phyloP scores from a whole-genome alignment of 2,329 filamentous ascomycete species.

The Leptographium flavum region DNA sequence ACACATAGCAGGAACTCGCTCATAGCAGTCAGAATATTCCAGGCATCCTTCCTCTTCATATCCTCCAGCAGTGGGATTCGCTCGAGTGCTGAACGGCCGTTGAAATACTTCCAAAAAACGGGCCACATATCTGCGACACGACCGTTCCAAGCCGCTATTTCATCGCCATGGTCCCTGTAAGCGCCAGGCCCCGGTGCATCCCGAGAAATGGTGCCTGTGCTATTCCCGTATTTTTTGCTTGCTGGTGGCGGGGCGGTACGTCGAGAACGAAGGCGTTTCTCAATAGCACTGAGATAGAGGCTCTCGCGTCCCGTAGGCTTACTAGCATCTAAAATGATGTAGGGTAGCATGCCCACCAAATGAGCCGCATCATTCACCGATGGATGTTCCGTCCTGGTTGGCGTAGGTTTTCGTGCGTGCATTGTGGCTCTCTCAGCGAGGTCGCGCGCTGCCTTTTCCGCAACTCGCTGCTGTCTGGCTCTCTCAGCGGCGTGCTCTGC shows the following conservation, averaged over 20 bases:
- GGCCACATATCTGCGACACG: constrained; percentile 56
- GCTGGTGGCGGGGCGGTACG: constrained; percentile 6
- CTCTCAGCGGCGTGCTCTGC: constrained; percentile 44
- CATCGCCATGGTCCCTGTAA: neutral
- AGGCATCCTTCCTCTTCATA: constrained; percentile 72
- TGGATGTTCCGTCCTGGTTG: constrained; percentile 37
- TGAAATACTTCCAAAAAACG: constrained; percentile 69
- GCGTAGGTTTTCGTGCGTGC: constrained; percentile 35
- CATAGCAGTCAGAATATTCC: constrained; percentile 49
- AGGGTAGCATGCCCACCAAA: constrained; percentile 42
- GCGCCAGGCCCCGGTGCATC: neutral
- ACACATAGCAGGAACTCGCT: constrained; percentile 54
- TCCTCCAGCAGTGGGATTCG: constrained; percentile 75
- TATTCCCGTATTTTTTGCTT: constrained; percentile 7
- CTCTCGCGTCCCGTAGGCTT: constrained; percentile 67
- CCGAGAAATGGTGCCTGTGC: neutral
- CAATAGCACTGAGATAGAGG: constrained; percentile 51
- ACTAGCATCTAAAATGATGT: constrained; percentile 64
- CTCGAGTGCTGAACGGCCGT: constrained; percentile 73
- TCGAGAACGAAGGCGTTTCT: constrained; percentile 26
- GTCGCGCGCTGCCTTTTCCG: constrained; percentile 37
- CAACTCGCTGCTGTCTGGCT: constrained; percentile 45
- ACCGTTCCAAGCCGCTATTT: constrained; percentile 25
- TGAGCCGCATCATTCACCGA: constrained; percentile 42
- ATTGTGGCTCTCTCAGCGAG: constrained; percentile 41